Conservation (phyloP, 345 rosid species). For the Bruguiera parviflora region DNA sequence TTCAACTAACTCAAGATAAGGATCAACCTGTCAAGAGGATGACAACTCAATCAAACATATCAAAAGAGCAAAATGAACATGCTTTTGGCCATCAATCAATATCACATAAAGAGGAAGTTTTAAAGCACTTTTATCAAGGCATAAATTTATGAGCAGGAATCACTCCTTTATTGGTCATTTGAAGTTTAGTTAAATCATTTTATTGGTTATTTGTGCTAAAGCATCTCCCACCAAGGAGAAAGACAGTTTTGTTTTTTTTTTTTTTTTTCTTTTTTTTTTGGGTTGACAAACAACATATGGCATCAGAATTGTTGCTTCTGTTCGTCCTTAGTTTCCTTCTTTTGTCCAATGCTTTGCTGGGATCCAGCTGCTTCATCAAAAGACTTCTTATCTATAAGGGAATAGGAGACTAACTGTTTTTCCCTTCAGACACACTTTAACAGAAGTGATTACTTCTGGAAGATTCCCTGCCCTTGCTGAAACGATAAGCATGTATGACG, state of each 20-base stretch:
- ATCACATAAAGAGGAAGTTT: neutral
- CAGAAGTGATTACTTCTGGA: conserved; percentile 57
- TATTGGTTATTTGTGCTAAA: no score
- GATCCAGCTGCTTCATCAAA: neutral
- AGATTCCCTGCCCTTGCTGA: conserved; percentile 75
- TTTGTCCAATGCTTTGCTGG: neutral
- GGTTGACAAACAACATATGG: no score
- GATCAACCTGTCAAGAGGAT: conserved; percentile 63
- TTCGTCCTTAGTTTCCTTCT: neutral
- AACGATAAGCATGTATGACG: conserved; percentile 82
- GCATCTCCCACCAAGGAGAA: no score
- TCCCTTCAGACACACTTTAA: conserved; percentile 60
- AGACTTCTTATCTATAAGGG: neutral
- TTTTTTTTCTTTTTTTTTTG: no score
- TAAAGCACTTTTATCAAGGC: neutral
- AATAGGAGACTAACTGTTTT: conserved; percentile 47
- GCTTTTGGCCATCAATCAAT: neutral
- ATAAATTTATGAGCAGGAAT: no score
- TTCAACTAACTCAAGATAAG: conserved; percentile 59
- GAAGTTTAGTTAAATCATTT: no score
- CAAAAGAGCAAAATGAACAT: conserved; percentile 1
- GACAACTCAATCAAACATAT: conserved; percentile 16
- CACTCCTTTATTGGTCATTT: no score
- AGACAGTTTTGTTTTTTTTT: no score
- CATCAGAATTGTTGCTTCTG: neutral